Conservation (phyloP, 345 rosid species). For the Hirschfeldia incana region DNA sequence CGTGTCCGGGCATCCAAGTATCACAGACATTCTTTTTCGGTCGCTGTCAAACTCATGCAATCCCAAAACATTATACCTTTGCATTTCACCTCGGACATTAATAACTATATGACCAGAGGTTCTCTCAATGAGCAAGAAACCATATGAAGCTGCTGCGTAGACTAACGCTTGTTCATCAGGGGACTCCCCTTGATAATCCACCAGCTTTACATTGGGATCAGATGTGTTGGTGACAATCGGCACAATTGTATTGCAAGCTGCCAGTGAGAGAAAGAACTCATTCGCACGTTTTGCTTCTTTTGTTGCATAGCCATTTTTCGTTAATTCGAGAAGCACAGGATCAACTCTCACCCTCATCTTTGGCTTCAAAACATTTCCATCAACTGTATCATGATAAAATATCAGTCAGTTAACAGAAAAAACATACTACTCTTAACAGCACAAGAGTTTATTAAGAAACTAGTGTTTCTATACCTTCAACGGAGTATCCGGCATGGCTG, state of each 20-base stretch:
- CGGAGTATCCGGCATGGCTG: slow-evolving; percentile 45
- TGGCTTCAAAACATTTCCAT: slow-evolving; percentile 73
- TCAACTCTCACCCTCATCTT: slow-evolving; percentile 80
- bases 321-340: slow-evolving; percentile 57
- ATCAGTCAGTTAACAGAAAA: slow-evolving; percentile 17
- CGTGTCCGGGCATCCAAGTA: slow-evolving; percentile 84
- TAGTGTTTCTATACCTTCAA: slow-evolving; percentile 54
- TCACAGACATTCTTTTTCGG: slow-evolving; percentile 99
- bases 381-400: slow-evolving; percentile 49
- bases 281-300: slow-evolving; percentile 54
- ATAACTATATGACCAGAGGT: slow-evolving; percentile 96
- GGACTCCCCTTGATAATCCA: slow-evolving; percentile 99
- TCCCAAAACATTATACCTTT: slow-evolving; percentile 95
- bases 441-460: not conserved
- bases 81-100: slow-evolving; percentile 80
- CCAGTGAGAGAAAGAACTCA: slow-evolving; percentile 93
- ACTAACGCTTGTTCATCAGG: slow-evolving; percentile 99
- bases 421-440: slow-evolving; percentile 21
- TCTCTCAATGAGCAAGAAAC: slow-evolving; percentile 91
- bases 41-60: slow-evolving; percentile 99
- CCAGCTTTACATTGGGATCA: slow-evolving; percentile 65
- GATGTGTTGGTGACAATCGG: slow-evolving; percentile 71
- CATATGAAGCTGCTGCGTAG: slow-evolving; percentile 98
- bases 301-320: slow-evolving; percentile 49
- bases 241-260: slow-evolving; percentile 96